Conservation (phyloP, 345 rosid genomes). For the Erodium maritimum region DNA sequence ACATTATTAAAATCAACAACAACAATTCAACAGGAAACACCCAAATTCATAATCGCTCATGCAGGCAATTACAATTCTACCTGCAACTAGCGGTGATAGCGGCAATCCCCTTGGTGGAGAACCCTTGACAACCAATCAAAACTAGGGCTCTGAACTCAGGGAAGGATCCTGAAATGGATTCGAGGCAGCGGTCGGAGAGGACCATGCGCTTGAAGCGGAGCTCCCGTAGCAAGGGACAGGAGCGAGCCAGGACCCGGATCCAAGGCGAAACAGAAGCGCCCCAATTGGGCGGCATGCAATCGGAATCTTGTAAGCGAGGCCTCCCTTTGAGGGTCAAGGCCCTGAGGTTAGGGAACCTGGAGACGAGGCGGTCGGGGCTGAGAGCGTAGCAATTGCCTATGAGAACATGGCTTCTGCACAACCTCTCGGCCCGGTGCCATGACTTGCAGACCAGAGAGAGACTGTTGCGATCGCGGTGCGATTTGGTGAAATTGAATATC, state of each 20-base stretch:
- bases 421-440: constrained; percentile 82
- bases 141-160: constrained; percentile 68
- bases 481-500: constrained; percentile 48
- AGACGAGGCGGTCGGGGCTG: constrained; percentile 54
- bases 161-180: constrained; percentile 61
- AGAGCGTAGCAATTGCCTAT: constrained; percentile 86
- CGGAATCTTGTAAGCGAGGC: constrained; percentile 94
- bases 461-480: constrained; percentile 66
- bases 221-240: constrained; percentile 62
- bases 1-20: background rate
- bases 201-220: constrained; percentile 92
- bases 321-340: constrained; percentile 78
- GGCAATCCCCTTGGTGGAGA: constrained; percentile 78
- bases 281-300: constrained; percentile 89
- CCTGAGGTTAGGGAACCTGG: constrained; percentile 62
- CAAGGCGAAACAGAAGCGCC: constrained; percentile 73
- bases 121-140: constrained; percentile 92
- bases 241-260: constrained; percentile 57
- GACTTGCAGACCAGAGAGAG: constrained; percentile 74
- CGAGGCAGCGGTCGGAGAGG: constrained; percentile 68
- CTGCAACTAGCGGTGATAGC: constrained; percentile 87
- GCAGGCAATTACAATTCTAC: constrained; percentile 19
- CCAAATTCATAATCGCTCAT: background rate
- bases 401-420: constrained; percentile 47
- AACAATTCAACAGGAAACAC: too few species aligned